Conservation (phyloP, 179 eudicot genomes). For the Monotropa hypopitys region DNA sequence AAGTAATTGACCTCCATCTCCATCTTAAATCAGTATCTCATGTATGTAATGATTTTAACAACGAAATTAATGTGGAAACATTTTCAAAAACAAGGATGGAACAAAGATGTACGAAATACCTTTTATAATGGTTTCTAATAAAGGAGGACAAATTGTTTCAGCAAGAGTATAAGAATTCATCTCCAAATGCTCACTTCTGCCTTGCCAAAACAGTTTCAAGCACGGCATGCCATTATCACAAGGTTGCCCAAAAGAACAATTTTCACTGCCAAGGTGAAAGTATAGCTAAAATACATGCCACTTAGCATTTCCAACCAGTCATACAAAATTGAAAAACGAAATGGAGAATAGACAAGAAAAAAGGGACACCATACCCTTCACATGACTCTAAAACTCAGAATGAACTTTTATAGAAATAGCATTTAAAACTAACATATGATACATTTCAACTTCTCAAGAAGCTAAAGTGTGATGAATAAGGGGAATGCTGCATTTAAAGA, state of each 20-base stretch:
- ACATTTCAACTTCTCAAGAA: not conserved
- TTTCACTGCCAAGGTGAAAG: conserved; percentile 43
- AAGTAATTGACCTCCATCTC: not conserved
- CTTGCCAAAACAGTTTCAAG: conserved; percentile 79
- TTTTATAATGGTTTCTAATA: conserved; percentile 70
- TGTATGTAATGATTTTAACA: not conserved
- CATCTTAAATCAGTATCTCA: not conserved
- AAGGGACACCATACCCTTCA: not conserved
- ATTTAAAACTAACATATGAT: not conserved
- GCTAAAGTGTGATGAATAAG: not conserved
- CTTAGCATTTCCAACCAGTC: not conserved
- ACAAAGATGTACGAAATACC: conserved; percentile 28
- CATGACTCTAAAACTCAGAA: not conserved
- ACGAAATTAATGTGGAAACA: not conserved
- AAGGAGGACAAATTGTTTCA: conserved; percentile 55
- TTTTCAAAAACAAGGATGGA: conserved; percentile 1
- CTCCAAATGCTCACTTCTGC: conserved; percentile 41
- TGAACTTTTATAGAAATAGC: not conserved
- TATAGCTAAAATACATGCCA: not conserved
- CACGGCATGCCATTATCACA: conserved; percentile 46
- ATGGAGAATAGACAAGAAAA: not conserved
- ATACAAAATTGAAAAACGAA: not conserved
- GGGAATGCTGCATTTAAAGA: not conserved
- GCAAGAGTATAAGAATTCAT: conserved; percentile 54
- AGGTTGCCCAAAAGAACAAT: conserved; percentile 53